These are phyloP conservation scores for Arabidopsis arenosa DNA, from an alignment of 345 rosid species.

Conservation along the genomic window DNA sequence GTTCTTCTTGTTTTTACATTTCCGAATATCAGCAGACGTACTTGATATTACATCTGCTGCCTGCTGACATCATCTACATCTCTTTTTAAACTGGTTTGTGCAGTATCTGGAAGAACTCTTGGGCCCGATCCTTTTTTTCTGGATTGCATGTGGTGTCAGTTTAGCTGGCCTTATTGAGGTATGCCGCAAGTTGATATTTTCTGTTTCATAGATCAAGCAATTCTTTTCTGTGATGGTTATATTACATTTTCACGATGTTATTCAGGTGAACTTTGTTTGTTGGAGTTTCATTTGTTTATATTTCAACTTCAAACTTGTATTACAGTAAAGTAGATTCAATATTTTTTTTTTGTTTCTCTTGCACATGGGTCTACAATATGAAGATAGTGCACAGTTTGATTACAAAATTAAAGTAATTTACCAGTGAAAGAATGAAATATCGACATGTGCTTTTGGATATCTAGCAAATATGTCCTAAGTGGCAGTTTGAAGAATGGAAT, in stretches of 20 bases:
- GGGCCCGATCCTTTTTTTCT: slow-evolving; percentile 80
- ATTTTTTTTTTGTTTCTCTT: slow-evolving; percentile 1
- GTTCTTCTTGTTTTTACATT: not conserved
- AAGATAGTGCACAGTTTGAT: slow-evolving; percentile 1
- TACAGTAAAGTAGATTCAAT: not conserved
- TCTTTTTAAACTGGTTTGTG: slow-evolving; percentile 28
- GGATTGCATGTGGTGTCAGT: slow-evolving; percentile 91
- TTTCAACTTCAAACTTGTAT: slow-evolving; percentile 4
- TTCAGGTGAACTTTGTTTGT: not conserved
- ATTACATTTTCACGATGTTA: slow-evolving; percentile 19
- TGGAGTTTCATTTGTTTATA: slow-evolving; percentile 18
- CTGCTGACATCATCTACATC: slow-evolving; percentile 27
- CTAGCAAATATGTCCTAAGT: slow-evolving; percentile 16
- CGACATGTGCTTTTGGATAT: slow-evolving; percentile 11
- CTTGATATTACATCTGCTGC: not conserved
- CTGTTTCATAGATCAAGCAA: not conserved
- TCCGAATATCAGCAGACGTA: slow-evolving; percentile 1
- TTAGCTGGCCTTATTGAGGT: slow-evolving; percentile 92
- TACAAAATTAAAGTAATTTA: slow-evolving; percentile 6
- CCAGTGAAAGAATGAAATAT: slow-evolving; percentile 19
- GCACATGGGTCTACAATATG: slow-evolving; percentile 10
- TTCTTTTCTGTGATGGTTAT: slow-evolving; percentile 26
- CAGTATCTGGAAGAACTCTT: slow-evolving; percentile 92
- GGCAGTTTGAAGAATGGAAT: slow-evolving; percentile 20
- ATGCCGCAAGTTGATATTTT: slow-evolving; percentile 35